A percentile compares a stretch with the other conserved stretches of the same genome.
These are phyloP conservation scores for Stentor roeselii DNA, from an alignment of 73 alveolate genomes.

Conservation along the genomic window DNA sequence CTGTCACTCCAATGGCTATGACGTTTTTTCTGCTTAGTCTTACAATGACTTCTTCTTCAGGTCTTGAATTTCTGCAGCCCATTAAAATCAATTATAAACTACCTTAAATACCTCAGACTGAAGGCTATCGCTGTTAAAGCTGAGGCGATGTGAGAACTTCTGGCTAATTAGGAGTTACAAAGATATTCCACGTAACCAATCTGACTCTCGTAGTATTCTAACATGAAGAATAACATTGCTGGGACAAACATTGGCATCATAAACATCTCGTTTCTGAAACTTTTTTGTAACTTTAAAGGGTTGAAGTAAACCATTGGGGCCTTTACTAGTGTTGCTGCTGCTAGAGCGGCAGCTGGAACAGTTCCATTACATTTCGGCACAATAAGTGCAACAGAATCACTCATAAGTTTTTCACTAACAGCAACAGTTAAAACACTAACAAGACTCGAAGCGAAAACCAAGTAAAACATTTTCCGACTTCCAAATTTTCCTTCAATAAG, in stretches of 20 bases:
- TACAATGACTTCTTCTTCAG: too few relatives aligned
- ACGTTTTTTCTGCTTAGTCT: too few relatives aligned
- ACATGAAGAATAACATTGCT: neutral
- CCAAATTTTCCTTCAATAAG: neutral
- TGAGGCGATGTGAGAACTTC: neutral
- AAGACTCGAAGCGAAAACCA: neutral
- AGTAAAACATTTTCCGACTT: neutral
- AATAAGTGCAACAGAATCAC: neutral
- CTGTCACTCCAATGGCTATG: too few relatives aligned
- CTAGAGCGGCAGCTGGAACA: neutral
- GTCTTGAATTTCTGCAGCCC: too few relatives aligned
- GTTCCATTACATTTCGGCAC: neutral
- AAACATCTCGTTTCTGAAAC: neutral
- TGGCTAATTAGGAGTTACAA: neutral
- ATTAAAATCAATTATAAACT: too few relatives aligned
- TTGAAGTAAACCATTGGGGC: neutral
- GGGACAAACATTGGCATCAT: slow-evolving; percentile 11
- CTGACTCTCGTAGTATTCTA: neutral
- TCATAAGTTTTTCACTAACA: neutral
- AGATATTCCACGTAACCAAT: neutral
- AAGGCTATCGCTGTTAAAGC: neutral
- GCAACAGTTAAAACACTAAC: neutral
- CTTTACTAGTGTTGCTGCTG: neutral
- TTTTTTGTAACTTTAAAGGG: neutral
- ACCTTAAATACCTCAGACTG: neutral